Conservation (phyloP, 2,329 filamentous ascomycete genomes). For the Zymoseptoria ardabiliae region DNA sequence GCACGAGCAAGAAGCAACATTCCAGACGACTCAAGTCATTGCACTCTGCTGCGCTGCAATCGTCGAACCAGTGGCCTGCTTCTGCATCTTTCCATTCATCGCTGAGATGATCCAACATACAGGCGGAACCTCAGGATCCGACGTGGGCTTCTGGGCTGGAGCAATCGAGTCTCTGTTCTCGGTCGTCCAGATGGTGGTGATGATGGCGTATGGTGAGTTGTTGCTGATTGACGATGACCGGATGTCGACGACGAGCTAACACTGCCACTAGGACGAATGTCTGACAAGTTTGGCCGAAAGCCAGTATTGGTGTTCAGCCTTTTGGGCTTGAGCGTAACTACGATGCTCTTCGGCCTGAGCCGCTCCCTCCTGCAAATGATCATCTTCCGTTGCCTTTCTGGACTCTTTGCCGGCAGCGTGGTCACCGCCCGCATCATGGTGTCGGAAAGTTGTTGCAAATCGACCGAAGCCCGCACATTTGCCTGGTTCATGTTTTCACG, state of each 20-base stretch:
- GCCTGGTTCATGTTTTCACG: conserved; percentile 66
- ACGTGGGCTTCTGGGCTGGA: conserved; percentile 51
- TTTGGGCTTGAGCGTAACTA: conserved; percentile 55
- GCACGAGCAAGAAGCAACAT: neutral
- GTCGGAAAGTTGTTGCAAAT: conserved; percentile 59
- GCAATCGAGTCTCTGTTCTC: conserved; percentile 67
- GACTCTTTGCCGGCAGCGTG: conserved; percentile 65
- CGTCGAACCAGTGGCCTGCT: conserved; percentile 74
- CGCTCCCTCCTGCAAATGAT: conserved; percentile 65
- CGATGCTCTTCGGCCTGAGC: conserved; percentile 62
- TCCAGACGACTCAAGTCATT: conserved; percentile 50
- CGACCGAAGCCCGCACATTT: conserved; percentile 66
- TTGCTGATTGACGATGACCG: neutral
- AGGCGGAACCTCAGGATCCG: too few species aligned
- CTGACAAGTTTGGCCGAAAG: conserved; percentile 63
- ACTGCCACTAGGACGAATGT: conserved; percentile 39
- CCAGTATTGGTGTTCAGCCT: conserved; percentile 63
- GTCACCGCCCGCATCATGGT: conserved; percentile 73
- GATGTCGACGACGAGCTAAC: too few species aligned
- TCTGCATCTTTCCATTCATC: conserved; percentile 48
- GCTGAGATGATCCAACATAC: too few species aligned
- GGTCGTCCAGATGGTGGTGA: conserved; percentile 64
- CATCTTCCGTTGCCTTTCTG: conserved; percentile 60
- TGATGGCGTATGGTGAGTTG: conserved; percentile 58
- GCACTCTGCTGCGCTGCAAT: conserved; percentile 65